These are phyloP conservation scores for Straminergon stramineum DNA, from an alignment of 225 moss, liverwort and hornwort species.

Conservation along the genomic window DNA sequence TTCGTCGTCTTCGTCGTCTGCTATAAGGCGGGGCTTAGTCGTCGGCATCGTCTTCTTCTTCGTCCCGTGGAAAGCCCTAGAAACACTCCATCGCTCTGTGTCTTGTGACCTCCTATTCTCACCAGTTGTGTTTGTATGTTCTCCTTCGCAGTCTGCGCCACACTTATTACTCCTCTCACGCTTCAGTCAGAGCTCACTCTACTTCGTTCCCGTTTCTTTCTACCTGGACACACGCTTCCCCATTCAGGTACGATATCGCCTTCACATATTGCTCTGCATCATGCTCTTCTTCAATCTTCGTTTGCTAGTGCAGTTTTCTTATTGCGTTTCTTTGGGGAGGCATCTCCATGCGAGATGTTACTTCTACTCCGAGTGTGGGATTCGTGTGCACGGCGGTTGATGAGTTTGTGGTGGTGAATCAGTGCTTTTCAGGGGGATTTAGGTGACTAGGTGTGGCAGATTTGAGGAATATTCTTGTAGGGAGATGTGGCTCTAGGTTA, in stretches of 20 bases:
- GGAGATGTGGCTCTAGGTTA: neutral
- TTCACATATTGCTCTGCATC: neutral
- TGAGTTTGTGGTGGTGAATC: neutral
- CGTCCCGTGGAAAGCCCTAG: slow-evolving; percentile 10
- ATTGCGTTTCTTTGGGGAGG: no score
- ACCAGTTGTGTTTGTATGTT: neutral
- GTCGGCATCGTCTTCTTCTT: neutral
- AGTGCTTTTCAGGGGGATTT: neutral
- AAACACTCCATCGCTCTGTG: neutral
- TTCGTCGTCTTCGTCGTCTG: neutral
- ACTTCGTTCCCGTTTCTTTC: neutral
- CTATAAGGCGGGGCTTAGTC: neutral
- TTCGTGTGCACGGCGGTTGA: neutral
- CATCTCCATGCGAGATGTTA: neutral
- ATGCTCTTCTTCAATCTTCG: neutral
- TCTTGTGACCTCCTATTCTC: neutral
- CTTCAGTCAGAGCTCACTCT: neutral
- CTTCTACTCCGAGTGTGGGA: neutral
- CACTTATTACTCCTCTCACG: neutral
- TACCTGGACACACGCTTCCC: neutral
- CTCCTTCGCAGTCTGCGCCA: neutral
- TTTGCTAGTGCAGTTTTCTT: neutral
- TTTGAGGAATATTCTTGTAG: neutral
- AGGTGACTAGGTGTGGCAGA: neutral
- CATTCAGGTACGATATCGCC: neutral